Evolutionary conservation across 164 flowering plant species (phyloP).

Genomic region (Buxus sempervirens): DNA sequence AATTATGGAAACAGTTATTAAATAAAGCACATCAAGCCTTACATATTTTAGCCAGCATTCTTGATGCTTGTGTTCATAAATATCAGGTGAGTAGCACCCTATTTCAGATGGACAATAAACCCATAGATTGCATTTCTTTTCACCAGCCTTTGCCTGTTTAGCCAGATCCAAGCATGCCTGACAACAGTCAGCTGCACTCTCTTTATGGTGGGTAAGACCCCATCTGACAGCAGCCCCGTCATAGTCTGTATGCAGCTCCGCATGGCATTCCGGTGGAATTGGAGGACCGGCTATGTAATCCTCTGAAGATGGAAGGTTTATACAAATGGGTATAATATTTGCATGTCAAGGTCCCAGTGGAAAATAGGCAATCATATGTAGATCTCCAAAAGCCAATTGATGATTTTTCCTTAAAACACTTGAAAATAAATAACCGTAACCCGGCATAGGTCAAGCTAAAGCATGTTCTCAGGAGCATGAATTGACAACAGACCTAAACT

Average conservation of each 20-base stretch:
- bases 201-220: constrained; percentile 95
- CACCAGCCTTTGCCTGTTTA: constrained; percentile 64
- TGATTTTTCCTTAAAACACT: no score
- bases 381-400: no score
- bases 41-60: constrained; percentile 99
- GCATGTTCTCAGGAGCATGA: not conserved
- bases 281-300: constrained; percentile 73
- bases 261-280: constrained; percentile 76
- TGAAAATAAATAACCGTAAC: no score
- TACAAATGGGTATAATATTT: not conserved
- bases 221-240: constrained; percentile 89
- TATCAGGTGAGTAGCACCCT: constrained; percentile 96
- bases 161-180: constrained; percentile 98
- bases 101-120: constrained; percentile 90
- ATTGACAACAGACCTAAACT: not conserved
- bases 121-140: constrained; percentile 90
- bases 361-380: no score
- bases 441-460: no score
- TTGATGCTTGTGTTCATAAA: constrained; percentile 74
- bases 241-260: constrained; percentile 88
- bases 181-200: constrained; percentile 97
- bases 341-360: no score
- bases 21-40: constrained; percentile 16
- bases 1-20: not conserved
- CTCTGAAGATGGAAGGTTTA: constrained; percentile 40